These are phyloP conservation scores for Spathaspora hagerdaliae DNA, from an alignment of 805 yeast genomes.

Conservation along the genomic window DNA sequence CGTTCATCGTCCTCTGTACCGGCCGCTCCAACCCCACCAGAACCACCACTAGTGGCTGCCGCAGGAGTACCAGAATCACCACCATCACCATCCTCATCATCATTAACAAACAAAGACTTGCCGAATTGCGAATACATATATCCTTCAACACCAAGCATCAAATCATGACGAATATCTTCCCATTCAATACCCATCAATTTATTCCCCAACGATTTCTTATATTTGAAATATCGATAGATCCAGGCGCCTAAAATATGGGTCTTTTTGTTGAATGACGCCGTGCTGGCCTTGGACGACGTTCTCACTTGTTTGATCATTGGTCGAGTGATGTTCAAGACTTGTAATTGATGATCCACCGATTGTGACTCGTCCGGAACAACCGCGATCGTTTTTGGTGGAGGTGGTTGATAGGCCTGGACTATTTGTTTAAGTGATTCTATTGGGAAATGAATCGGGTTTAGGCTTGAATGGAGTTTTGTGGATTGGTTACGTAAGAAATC, in stretches of 20 bases:
- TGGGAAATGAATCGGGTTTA: conserved; percentile 16
- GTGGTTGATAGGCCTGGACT: background rate
- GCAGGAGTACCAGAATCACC: background rate
- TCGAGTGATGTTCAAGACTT: conserved; percentile 14
- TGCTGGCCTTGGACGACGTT: conserved; percentile 19
- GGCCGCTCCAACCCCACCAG: background rate
- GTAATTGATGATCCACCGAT: conserved; percentile 17
- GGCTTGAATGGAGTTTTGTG: background rate
- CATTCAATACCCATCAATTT: conserved; percentile 39
- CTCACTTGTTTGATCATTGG: conserved; percentile 26
- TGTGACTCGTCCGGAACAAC: conserved; percentile 11
- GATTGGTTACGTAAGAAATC: background rate
- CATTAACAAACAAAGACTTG: conserved; percentile 9
- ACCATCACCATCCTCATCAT: background rate
- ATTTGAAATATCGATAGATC: conserved; percentile 32
- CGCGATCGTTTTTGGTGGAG: background rate
- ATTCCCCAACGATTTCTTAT: conserved; percentile 30
- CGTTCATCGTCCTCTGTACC: background rate
- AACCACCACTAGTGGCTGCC: background rate
- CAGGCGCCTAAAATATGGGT: conserved; percentile 24
- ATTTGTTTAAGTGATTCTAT: conserved; percentile 9
- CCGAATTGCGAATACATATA: conserved; percentile 33
- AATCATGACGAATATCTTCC: conserved; percentile 39
- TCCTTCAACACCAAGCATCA: conserved; percentile 33
- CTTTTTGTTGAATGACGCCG: conserved; percentile 24